A percentile compares a stretch with the other conserved stretches of the same genome.
Evolutionary conservation across 208 protist species (phyloP).

Genomic region (Leishmania guyanensis): DNA sequence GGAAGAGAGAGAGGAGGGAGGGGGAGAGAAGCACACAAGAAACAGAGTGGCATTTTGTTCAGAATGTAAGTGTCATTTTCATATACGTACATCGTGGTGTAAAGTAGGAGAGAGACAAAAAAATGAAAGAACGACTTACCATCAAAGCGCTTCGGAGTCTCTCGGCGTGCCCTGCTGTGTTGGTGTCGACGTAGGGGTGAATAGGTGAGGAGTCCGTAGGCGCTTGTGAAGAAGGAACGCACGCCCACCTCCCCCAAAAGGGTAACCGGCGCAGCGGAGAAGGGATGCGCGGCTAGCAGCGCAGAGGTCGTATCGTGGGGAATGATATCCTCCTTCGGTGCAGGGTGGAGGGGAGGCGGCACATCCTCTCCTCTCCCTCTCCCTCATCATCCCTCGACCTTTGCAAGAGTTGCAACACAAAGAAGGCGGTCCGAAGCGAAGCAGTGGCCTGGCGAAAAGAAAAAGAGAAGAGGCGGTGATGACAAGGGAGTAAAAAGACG

Average conservation of each 20-base stretch:
- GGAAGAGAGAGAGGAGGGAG: not conserved
- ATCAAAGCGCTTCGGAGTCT: not conserved
- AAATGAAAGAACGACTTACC: not conserved
- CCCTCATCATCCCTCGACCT: not conserved
- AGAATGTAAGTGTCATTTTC: not conserved
- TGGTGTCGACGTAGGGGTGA: not conserved
- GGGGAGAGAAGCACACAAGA: not conserved
- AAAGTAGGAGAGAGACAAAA: not conserved
- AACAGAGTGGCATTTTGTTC: not conserved
- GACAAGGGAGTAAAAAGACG: not conserved
- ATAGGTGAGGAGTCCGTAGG: not conserved
- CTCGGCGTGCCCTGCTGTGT: not conserved
- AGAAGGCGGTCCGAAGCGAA: not conserved
- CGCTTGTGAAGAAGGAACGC: not conserved
- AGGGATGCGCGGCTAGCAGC: not conserved
- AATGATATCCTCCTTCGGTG: not conserved
- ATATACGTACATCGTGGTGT: not conserved
- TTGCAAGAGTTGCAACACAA: no score
- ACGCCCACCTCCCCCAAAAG: not conserved
- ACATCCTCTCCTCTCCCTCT: not conserved
- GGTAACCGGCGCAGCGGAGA: not conserved
- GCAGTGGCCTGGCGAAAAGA: not conserved
- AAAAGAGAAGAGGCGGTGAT: not conserved
- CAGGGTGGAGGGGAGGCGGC: not conserved
- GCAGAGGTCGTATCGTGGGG: not conserved